A percentile compares a stretch with the other conserved stretches of the same genome.
Conservation (phyloP, 352 stramenopile genomes). For the Phytophthora europaea region DNA sequence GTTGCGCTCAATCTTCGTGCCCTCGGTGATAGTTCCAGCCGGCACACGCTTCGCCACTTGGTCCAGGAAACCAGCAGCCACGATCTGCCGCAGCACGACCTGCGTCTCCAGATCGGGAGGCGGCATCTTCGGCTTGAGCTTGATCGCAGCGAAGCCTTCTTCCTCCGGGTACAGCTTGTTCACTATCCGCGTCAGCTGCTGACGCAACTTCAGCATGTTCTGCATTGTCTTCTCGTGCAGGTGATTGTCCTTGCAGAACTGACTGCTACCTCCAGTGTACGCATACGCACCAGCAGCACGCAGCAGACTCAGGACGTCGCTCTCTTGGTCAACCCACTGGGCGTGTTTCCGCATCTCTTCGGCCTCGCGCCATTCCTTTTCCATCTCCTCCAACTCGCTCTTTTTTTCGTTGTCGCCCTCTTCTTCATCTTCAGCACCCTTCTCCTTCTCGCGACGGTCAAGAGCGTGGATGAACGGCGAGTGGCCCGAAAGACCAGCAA, state of each 20-base stretch:
- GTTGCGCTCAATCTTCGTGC: constrained; percentile 87
- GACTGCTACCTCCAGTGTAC: constrained; percentile 63
- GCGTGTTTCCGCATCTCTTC: constrained; percentile 76
- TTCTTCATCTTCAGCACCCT: constrained; percentile 39
- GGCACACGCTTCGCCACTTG: constrained; percentile 84
- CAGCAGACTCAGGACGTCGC: constrained; percentile 82
- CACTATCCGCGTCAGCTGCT: constrained; percentile 87
- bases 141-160: constrained; percentile 50
- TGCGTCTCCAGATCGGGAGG: constrained; percentile 73
- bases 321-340: constrained; percentile 87
- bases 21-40: constrained; percentile 77
- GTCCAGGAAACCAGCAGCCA: constrained; percentile 83
- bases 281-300: constrained; percentile 84
- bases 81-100: constrained; percentile 74
- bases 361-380: constrained; percentile 77
- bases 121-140: constrained; percentile 71
- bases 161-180: constrained; percentile 70
- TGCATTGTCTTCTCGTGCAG: constrained; percentile 91
- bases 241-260: constrained; percentile 83
- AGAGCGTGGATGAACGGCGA: constrained; percentile 76
- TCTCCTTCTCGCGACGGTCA: constrained; percentile 59
- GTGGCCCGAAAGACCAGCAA: constrained; percentile 79
- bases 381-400: constrained; percentile 71
- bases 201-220: constrained; percentile 87
- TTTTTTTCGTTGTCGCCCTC: constrained; percentile 36